phyloP scores from a whole-genome alignment of 2,329 filamentous ascomycete genomes.

The Cladophialophora immunda region DNA sequence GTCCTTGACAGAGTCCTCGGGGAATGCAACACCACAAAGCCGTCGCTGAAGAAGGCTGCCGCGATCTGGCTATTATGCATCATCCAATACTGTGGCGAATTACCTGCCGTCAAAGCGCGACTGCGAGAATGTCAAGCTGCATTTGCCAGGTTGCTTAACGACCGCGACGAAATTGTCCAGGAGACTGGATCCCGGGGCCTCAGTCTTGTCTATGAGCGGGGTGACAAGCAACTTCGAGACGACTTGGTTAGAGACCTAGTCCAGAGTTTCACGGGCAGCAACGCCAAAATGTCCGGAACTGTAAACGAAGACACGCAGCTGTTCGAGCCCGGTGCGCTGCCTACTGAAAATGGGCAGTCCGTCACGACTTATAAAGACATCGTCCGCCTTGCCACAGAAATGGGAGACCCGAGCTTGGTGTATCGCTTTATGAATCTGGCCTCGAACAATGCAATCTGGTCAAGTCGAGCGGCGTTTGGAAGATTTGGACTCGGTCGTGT shows the following conservation, averaged over 20 bases:
- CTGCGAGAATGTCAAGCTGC: slow-evolving; percentile 82
- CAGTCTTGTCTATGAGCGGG: slow-evolving; percentile 92
- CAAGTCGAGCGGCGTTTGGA: slow-evolving; percentile 94
- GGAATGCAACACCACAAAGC: slow-evolving; percentile 85
- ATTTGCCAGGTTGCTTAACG: slow-evolving; percentile 86
- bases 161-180: slow-evolving; percentile 92
- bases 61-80: slow-evolving; percentile 95
- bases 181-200: slow-evolving; percentile 92
- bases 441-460: slow-evolving; percentile 96
- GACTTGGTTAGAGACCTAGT: slow-evolving; percentile 88
- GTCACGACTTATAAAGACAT: slow-evolving; percentile 98
- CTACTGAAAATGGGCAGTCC: slow-evolving; percentile 86
- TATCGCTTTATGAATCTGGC: slow-evolving; percentile 99
- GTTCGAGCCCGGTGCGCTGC: slow-evolving; percentile 88
- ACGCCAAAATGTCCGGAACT: slow-evolving; percentile 73
- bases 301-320: slow-evolving; percentile 91
- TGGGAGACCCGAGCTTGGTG: slow-evolving; percentile 93
- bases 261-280: slow-evolving; percentile 82
- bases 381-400: slow-evolving; percentile 91
- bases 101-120: slow-evolving; percentile 71
- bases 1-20: slow-evolving; percentile 76
- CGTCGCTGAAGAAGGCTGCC: slow-evolving; percentile 86
- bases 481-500: slow-evolving; percentile 92
- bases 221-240: slow-evolving; percentile 79
- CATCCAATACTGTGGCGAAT: slow-evolving; percentile 86